Evolutionary conservation across 2,329 filamentous ascomycete genomes (phyloP).

Genomic region (Ploettnerulaceae sp.): DNA sequence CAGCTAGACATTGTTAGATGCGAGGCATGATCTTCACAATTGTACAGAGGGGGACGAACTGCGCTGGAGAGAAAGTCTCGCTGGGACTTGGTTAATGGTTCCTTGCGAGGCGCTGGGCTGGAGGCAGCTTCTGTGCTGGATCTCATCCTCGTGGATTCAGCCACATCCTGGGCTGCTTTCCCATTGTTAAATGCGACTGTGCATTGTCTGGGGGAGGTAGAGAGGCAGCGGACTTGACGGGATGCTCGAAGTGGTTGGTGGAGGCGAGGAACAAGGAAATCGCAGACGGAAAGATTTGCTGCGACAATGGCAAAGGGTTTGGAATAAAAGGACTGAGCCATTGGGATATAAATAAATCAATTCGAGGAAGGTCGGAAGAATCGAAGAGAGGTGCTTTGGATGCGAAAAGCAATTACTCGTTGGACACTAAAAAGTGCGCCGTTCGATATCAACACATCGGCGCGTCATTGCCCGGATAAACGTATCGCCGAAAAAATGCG

Average conservation of each 20-base stretch:
- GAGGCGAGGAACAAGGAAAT: conserved; percentile 39
- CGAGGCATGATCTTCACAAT: conserved; percentile 5
- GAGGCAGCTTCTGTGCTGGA: conserved; percentile 29
- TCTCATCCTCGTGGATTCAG: conserved; percentile 27
- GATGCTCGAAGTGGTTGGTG: conserved; percentile 17
- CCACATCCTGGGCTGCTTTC: conserved; percentile 17
- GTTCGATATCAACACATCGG: neutral
- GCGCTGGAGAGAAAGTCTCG: conserved; percentile 71
- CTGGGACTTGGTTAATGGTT: conserved; percentile 63
- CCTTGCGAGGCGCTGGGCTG: conserved; percentile 17
- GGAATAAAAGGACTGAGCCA: conserved; percentile 14
- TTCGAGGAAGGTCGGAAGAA: neutral
- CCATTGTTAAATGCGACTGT: conserved; percentile 1
- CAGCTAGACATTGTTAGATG: conserved; percentile 45
- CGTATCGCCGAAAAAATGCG: neutral
- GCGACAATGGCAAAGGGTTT: conserved; percentile 14
- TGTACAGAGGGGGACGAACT: conserved; percentile 39
- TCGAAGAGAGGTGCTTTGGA: no score
- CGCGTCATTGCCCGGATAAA: neutral
- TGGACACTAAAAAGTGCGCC: no score
- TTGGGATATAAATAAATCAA: conserved; percentile 4
- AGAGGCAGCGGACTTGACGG: conserved; percentile 22
- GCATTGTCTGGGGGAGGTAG: conserved; percentile 15
- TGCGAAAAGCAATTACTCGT: no score
- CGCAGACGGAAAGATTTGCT: conserved; percentile 30